These are phyloP conservation scores for Trichocladium uniseriatum DNA, from an alignment of 495 filamentous ascomycete genomes.

Conservation along the genomic window DNA sequence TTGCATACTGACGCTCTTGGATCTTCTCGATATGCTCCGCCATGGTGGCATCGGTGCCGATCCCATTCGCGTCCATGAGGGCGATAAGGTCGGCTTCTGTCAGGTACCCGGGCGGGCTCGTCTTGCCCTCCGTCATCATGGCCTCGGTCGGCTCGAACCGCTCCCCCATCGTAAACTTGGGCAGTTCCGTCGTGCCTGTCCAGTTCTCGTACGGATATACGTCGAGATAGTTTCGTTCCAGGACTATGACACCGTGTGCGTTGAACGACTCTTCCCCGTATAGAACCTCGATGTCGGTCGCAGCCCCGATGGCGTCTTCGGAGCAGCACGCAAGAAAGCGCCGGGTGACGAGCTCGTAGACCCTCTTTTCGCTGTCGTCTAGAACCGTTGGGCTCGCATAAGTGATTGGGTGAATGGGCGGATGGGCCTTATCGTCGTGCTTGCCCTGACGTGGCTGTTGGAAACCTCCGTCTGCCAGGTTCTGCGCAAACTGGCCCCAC, in stretches of 20 bases:
- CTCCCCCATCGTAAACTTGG: constrained; percentile 67
- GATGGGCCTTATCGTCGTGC: constrained; percentile 93
- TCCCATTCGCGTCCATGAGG: constrained; percentile 97
- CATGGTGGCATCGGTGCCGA: constrained; percentile 98
- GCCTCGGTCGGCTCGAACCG: constrained; percentile 83
- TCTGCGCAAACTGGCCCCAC: constrained; percentile 81
- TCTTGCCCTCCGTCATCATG: constrained; percentile 79
- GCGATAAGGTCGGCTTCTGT: constrained; percentile 97
- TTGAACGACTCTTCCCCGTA: constrained; percentile 80
- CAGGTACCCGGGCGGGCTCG: constrained; percentile 69
- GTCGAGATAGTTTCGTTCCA: constrained; percentile 85
- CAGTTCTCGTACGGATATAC: constrained; percentile 96
- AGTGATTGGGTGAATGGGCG: constrained; percentile 88
- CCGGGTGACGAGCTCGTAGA: constrained; percentile 92
- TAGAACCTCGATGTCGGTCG: constrained; percentile 71
- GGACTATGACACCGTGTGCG: constrained; percentile 73
- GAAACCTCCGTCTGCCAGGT: constrained; percentile 69
- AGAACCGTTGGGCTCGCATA: constrained; percentile 58
- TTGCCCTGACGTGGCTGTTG: constrained; percentile 70
- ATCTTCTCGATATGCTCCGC: constrained; percentile 96
- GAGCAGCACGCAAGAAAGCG: constrained; percentile 95
- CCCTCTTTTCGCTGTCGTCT: constrained; percentile 55
- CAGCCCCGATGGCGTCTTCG: constrained; percentile 78
- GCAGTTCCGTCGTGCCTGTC: constrained; percentile 77
- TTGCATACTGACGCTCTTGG: constrained; percentile 77